Percentiles rank a stretch among this genome's conserved stretches.
Conservation (phyloP, 2,329 filamentous ascomycete species). For the Graphiopsis chlorocephala region DNA sequence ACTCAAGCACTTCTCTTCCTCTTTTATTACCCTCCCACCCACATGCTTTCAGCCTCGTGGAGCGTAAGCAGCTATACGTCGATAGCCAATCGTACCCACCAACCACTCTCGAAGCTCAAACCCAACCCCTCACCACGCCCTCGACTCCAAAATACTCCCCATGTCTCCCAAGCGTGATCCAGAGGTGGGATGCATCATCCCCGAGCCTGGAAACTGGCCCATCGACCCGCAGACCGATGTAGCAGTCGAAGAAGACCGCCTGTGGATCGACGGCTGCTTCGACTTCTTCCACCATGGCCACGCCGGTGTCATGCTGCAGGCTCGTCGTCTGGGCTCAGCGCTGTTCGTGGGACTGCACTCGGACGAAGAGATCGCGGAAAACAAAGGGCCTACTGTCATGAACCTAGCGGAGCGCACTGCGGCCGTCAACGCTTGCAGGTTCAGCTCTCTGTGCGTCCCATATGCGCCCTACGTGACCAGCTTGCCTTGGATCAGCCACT, state of each 20-base stretch:
- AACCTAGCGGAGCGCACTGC: conserved; percentile 85
- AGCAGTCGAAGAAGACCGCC: conserved; percentile 63
- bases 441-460: conserved; percentile 81
- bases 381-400: conserved; percentile 99
- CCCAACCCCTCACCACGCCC: conserved; percentile 3
- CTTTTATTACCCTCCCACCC: neutral
- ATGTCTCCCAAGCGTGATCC: conserved; percentile 30
- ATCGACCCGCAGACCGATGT: conserved; percentile 62
- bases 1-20: neutral
- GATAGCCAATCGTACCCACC: conserved; percentile 1
- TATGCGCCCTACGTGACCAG: conserved; percentile 92
- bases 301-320: conserved; percentile 94
- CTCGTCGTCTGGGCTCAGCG: conserved; percentile 83
- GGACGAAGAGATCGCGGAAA: conserved; percentile 90
- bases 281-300: conserved; percentile 99
- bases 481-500: conserved; percentile 90
- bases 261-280: conserved; percentile 99
- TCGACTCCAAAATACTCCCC: neutral
- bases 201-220: conserved; percentile 59
- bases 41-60: neutral
- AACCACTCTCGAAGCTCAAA: neutral
- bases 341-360: conserved; percentile 92
- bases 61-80: neutral
- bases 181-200: conserved; percentile 42
- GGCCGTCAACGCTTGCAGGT: conserved; percentile 91